These are phyloP conservation scores for Sporopachydermia lactativora DNA, from an alignment of 805 yeast species.

Conservation along the genomic window DNA sequence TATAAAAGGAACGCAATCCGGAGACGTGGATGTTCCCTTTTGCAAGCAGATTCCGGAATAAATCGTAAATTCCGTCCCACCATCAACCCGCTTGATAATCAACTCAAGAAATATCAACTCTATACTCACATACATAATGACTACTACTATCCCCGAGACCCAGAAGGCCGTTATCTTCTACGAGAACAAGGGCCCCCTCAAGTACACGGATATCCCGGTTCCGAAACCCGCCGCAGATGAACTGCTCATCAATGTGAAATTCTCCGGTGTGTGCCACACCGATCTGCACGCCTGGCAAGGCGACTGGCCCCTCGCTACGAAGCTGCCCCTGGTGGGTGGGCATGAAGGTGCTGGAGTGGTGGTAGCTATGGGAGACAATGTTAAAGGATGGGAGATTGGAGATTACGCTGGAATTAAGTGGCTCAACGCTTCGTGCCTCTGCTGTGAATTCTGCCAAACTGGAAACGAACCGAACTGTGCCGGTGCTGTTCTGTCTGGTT, in stretches of 20 bases:
- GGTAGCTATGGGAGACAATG: slow-evolving; percentile 61
- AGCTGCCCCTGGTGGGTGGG: slow-evolving; percentile 72
- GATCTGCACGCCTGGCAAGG: slow-evolving; percentile 92
- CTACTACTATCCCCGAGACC: slow-evolving; percentile 33
- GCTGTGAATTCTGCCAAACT: slow-evolving; percentile 46
- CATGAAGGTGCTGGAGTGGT: slow-evolving; percentile 87
- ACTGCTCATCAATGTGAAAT: slow-evolving; percentile 66
- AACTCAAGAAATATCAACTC: no score
- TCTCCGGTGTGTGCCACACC: slow-evolving; percentile 90
- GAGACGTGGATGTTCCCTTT: no score
- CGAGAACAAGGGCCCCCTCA: slow-evolving; percentile 46
- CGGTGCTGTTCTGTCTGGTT: slow-evolving; percentile 37
- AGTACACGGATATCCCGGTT: slow-evolving; percentile 63
- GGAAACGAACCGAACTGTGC: slow-evolving; percentile 46
- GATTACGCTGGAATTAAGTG: slow-evolving; percentile 78
- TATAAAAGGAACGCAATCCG: no score
- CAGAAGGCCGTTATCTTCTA: slow-evolving; percentile 56
- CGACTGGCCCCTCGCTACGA: slow-evolving; percentile 75
- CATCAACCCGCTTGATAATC: no score
- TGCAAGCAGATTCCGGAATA: no score
- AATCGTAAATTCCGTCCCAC: no score
- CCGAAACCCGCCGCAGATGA: slow-evolving; percentile 70
- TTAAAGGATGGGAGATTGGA: slow-evolving; percentile 59
- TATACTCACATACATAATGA: no score
- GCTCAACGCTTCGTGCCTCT: slow-evolving; percentile 61